These are phyloP conservation scores for Hebeloma cylindrosporum DNA, from an alignment of 768 basidiomycete species.

Conservation along the genomic window DNA sequence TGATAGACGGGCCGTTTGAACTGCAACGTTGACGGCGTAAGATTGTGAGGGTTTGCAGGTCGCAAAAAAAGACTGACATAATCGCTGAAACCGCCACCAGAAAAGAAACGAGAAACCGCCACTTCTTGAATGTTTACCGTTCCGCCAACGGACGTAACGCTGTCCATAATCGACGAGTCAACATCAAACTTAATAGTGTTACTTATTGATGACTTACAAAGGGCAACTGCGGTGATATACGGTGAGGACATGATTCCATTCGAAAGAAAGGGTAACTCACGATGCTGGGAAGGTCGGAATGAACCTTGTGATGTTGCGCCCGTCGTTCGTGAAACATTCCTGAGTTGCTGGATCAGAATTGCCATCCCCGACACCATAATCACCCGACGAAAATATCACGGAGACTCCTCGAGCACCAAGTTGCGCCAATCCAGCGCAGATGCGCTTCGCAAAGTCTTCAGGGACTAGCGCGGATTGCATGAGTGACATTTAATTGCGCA, in stretches of 20 bases:
- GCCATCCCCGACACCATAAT: constrained; percentile 68
- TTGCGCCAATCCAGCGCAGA: constrained; percentile 61
- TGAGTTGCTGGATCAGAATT: constrained; percentile 51
- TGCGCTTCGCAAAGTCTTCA: constrained; percentile 52
- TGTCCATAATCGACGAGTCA: constrained; percentile 24
- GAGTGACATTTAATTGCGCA: neutral
- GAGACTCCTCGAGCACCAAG: constrained; percentile 69
- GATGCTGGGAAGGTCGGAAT: constrained; percentile 61
- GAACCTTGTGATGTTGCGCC: constrained; percentile 53
- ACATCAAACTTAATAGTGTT: neutral
- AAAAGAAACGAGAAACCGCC: constrained; percentile 50
- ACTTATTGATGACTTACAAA: constrained; percentile 40
- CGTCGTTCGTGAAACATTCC: constrained; percentile 59
- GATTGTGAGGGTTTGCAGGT: neutral
- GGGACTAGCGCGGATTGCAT: constrained; percentile 44
- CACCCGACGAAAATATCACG: constrained; percentile 65
- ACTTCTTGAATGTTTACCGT: constrained; percentile 60
- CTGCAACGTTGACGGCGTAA: constrained; percentile 27
- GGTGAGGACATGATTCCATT: neutral
- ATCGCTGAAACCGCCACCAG: constrained; percentile 75
- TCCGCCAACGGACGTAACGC: constrained; percentile 73
- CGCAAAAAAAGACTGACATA: constrained; percentile 42
- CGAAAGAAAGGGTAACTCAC: constrained; percentile 22
- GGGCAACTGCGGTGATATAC: constrained; percentile 40
- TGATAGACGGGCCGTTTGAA: constrained; percentile 59